Base-by-base conservation (phyloP, 1,284 basidiomycete species). In the Sparassis latifolia region DNA sequence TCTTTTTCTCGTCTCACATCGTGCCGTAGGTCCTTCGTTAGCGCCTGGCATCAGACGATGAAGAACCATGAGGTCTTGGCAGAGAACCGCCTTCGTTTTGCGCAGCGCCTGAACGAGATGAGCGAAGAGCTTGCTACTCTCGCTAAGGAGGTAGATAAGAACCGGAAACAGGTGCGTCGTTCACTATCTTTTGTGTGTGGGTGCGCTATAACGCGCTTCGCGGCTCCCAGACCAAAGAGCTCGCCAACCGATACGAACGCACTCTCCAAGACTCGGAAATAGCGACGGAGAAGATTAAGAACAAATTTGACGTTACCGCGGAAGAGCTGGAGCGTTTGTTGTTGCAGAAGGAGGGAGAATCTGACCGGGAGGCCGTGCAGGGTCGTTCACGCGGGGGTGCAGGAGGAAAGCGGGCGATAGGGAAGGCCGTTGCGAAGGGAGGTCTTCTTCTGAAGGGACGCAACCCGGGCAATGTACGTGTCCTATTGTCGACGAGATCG, bases 311-410 rank as follows among this genome's bases (percentile, higher is more conserved):
- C 58, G 67, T 86, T 2, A 89, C 92, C 0, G 93, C 92, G 0
- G 97, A 99, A 68, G 97, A 99, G 63, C 74, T 99, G 31, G 97
- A 97, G 67, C 84, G 95, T 10, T 74, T 98, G n/a, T 70, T 99
- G 2, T 74, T 98, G 5, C 84, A 94, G 65, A 98, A 99, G 69
- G 92, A 96, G 65, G 95, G 97, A 28, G 96, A 98, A 67, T 85
- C 83, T 3, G 69, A 89, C 52, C 89, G 89, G 60, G 92, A 96
- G 55, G 85, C 83, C 44, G 75, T 92, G 50, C 84, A 88, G 57
- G 71, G 70, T 32, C 75, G 79, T 46, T 61, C 75, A 7, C 70
- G 76, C 41, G 74, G 74, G 5, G 78, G 77, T 47, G 72, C 72
- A 33, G 79, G 79, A n/a, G 81, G 86, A 2, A 91, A 90, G 65